Evolutionary conservation across 345 rosid genomes (phyloP).

Genomic region (Ricinus communis): DNA sequence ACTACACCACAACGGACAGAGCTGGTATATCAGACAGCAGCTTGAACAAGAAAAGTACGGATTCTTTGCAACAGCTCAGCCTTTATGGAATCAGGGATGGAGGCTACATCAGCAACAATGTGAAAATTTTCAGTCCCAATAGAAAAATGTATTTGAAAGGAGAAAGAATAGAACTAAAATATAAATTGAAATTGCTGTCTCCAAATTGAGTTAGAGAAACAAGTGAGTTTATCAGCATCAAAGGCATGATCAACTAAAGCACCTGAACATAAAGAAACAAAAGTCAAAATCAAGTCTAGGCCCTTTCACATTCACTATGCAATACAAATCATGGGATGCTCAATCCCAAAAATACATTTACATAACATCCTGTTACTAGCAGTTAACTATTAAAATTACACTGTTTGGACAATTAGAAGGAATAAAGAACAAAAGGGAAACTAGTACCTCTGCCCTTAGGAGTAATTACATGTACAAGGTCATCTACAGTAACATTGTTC

Average conservation of each 20-base stretch:
- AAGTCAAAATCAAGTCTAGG: neutral
- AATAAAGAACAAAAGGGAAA: neutral
- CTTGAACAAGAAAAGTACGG: conserved; percentile 46
- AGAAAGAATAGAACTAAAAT: neutral
- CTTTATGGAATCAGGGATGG: conserved; percentile 67
- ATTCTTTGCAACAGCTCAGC: conserved; percentile 69
- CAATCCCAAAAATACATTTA: neutral
- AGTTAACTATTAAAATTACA: neutral
- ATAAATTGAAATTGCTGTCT: neutral
- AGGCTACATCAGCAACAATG: conserved; percentile 45
- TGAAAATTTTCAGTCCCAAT: neutral
- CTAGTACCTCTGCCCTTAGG: conserved; percentile 80
- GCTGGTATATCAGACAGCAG: conserved; percentile 35
- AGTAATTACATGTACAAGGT: conserved; percentile 68
- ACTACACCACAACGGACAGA: neutral
- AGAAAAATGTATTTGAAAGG: neutral
- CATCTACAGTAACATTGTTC: conserved; percentile 75
- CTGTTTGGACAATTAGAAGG: neutral
- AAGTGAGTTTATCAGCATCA: neutral
- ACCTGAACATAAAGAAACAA: neutral
- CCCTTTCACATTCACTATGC: neutral
- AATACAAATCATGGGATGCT: neutral
- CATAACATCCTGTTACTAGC: neutral
- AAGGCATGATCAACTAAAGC: neutral
- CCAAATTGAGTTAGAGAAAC: neutral